A percentile compares a stretch with the other conserved stretches of the same genome.
Evolutionary conservation across 495 filamentous ascomycete genomes (phyloP).

Genomic region (Astrothelium subdiscretum): DNA sequence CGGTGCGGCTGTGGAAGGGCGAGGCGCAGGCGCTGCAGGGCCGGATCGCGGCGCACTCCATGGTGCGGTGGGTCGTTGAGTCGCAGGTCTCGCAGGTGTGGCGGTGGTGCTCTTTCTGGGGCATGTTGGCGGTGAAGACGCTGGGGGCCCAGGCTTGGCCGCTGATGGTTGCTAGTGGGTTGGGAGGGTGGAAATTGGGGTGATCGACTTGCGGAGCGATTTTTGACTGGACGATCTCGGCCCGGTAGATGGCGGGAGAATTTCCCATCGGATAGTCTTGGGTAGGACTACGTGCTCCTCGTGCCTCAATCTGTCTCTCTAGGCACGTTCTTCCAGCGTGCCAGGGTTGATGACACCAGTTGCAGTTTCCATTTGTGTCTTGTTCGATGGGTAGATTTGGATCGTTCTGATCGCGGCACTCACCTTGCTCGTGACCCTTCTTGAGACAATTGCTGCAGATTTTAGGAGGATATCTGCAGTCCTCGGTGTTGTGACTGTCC

Average conservation of each 20-base stretch:
- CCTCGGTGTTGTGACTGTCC: not conserved
- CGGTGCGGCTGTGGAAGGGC: not conserved
- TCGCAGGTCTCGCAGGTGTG: not conserved
- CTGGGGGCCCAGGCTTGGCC: not conserved
- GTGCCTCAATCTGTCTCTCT: not conserved
- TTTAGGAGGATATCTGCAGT: not conserved
- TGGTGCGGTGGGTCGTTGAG: not conserved
- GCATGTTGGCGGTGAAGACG: not conserved
- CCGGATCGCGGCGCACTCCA: not conserved
- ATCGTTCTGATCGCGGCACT: not conserved
- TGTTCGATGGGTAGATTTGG: not conserved
- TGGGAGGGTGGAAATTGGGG: not conserved
- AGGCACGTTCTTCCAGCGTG: not conserved
- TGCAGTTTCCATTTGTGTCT: not conserved
- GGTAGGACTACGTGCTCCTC: not conserved
- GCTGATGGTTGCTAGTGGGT: not conserved
- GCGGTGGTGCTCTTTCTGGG: not conserved
- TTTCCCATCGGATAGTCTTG: not conserved
- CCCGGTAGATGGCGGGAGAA: not conserved
- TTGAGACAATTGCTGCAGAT: not conserved
- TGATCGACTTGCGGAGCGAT: not conserved
- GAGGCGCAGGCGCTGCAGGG: not conserved
- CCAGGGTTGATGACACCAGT: not conserved
- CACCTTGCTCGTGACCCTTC: not conserved
- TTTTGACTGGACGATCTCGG: not conserved